phyloP scores from a whole-genome alignment of 2,329 filamentous ascomycete species.

The Plectosphaerella cucumerina region DNA sequence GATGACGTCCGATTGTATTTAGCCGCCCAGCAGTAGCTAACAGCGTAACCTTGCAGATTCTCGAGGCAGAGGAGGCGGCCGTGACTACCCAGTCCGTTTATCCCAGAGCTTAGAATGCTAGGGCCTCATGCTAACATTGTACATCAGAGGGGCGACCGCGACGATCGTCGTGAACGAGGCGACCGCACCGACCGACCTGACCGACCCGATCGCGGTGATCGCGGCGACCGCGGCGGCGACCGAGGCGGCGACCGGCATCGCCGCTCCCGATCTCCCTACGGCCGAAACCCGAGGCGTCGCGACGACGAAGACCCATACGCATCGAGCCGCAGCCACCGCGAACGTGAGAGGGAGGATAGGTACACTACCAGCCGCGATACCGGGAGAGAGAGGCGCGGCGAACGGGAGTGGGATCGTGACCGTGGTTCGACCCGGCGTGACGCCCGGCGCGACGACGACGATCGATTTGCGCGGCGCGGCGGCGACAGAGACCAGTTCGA shows the following conservation, averaged over 20 bases:
- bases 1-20: not conserved
- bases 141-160: conserved; percentile 23
- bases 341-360: conserved; percentile 88
- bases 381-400: conserved; percentile 61
- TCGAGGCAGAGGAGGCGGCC: conserved; percentile 11
- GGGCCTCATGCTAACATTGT: no score
- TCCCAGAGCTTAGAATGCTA: not conserved
- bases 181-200: conserved; percentile 32
- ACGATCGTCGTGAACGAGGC: conserved; percentile 20
- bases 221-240: conserved; percentile 25
- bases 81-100: conserved; percentile 13
- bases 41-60: conserved; percentile 2
- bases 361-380: conserved; percentile 48
- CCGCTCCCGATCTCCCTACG: conserved; percentile 83
- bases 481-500: conserved; percentile 52
- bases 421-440: conserved; percentile 58
- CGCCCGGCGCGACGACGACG: conserved; percentile 62
- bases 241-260: conserved; percentile 51
- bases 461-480: conserved; percentile 39
- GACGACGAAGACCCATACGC: conserved; percentile 84
- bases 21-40: conserved; percentile 5
- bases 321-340: conserved; percentile 86
- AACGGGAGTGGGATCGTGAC: conserved; percentile 76
- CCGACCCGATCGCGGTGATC: conserved; percentile 30
- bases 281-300: conserved; percentile 62